Evolutionary conservation across 1,284 basidiomycete species (phyloP).

Genomic region (Thecaphora frezii): DNA sequence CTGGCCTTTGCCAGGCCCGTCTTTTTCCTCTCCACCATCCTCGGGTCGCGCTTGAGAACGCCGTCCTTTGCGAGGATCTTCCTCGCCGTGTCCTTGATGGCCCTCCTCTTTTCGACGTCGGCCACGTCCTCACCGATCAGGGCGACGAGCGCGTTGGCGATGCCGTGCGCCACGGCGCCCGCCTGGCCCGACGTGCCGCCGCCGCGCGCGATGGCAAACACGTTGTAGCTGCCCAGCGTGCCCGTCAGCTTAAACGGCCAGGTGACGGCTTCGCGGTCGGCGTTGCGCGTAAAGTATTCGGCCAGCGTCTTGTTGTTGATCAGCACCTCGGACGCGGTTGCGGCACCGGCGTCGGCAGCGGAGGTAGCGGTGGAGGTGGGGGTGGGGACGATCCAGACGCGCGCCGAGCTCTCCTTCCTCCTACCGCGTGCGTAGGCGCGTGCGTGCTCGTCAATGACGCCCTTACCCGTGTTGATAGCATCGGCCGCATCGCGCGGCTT

Average conservation of each 20-base stretch:
- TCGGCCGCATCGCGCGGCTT: neutral
- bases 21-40: conserved; percentile 98
- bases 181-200: conserved; percentile 89
- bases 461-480: conserved; percentile 3
- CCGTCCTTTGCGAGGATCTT: conserved; percentile 79
- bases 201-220: conserved; percentile 83
- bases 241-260: conserved; percentile 82
- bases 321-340: conserved; percentile 65
- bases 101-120: conserved; percentile 33
- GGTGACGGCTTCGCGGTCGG: conserved; percentile 77
- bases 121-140: conserved; percentile 30
- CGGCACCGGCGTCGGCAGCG: conserved; percentile 19
- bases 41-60: conserved; percentile 83
- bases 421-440: conserved; percentile 46
- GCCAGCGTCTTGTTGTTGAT: conserved; percentile 80
- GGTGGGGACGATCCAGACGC: conserved; percentile 90
- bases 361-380: conserved; percentile 47
- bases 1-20: conserved; percentile 87
- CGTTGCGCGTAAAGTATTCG: conserved; percentile 74
- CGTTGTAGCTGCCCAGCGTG: conserved; percentile 85
- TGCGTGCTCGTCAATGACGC: conserved; percentile 30
- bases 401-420: conserved; percentile 49
- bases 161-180: conserved; percentile 80
- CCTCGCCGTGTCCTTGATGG: conserved; percentile 26
- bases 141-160: conserved; percentile 73